A percentile compares a stretch with the other conserved stretches of the same genome.
phyloP scores from a whole-genome alignment of 441 rosid genomes.

The Melastoma candidum region DNA sequence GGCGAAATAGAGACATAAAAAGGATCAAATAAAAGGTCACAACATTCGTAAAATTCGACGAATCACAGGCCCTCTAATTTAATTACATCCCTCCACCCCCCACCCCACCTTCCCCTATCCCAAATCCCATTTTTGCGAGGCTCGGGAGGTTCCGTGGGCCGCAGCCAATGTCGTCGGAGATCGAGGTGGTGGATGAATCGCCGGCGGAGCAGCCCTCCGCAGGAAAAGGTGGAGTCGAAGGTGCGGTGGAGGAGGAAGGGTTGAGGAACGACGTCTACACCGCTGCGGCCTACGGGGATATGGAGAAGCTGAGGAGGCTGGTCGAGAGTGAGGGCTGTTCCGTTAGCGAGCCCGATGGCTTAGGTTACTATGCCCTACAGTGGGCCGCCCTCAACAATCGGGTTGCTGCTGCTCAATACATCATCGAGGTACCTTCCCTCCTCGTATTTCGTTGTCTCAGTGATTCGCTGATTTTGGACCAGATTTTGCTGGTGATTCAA shows the following conservation, averaged over 20 bases:
- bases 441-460: too few species aligned
- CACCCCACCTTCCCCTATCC: too few species aligned
- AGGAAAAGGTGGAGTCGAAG: background rate
- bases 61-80: too few species aligned
- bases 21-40: too few species aligned
- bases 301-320: conserved; percentile 87
- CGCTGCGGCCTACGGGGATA: conserved; percentile 87
- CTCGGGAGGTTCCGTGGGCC: too few species aligned
- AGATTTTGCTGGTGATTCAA: too few species aligned
- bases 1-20: too few species aligned
- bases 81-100: too few species aligned
- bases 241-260: too few species aligned
- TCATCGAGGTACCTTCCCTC: conserved; percentile 50
- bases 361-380: conserved; percentile 77
- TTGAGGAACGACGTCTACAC: conserved; percentile 51
- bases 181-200: conserved; percentile 77
- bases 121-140: too few species aligned
- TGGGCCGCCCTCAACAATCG: conserved; percentile 97
- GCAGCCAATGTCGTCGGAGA: conserved; percentile 64
- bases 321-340: conserved; percentile 83
- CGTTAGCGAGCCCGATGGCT: conserved; percentile 73
- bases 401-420: conserved; percentile 84
- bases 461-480: too few species aligned
- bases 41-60: too few species aligned
- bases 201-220: conserved; percentile 16